phyloP scores from a whole-genome alignment of 805 yeast species.

The Myxozyma sirexii region DNA sequence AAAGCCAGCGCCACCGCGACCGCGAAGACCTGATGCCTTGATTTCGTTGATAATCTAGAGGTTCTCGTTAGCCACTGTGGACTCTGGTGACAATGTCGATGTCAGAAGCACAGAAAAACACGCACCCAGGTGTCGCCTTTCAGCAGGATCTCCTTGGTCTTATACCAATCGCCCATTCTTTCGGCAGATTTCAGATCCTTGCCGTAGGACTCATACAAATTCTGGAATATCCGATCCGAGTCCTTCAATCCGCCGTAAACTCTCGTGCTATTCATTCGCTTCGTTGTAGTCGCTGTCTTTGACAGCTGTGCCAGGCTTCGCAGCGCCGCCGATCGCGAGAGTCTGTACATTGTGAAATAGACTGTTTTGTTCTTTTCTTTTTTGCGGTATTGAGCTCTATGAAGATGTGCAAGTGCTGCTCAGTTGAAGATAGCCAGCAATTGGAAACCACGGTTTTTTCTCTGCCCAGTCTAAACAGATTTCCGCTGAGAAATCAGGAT shows the following conservation, averaged over 20 bases:
- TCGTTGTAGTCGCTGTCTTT: background rate
- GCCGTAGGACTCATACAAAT: conserved; percentile 75
- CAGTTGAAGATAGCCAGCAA: too few species aligned
- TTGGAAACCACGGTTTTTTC: too few species aligned
- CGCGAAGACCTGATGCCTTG: conserved; percentile 82
- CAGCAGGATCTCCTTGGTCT: conserved; percentile 79
- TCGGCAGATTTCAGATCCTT: conserved; percentile 71
- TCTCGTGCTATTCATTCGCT: conserved; percentile 37
- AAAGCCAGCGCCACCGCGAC: conserved; percentile 94
- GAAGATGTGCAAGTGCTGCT: too few species aligned
- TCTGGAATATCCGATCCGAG: conserved; percentile 85
- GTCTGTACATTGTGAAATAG: conserved; percentile 2
- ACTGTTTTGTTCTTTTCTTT: too few species aligned
- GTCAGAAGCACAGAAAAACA: background rate
- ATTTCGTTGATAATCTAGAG: conserved; percentile 71
- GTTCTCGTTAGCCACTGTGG: too few species aligned
- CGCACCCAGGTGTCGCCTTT: conserved; percentile 79
- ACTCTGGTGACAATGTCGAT: background rate
- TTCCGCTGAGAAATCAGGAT: too few species aligned
- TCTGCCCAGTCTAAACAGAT: too few species aligned
- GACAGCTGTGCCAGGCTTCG: background rate
- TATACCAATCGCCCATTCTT: conserved; percentile 89
- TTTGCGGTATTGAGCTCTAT: too few species aligned
- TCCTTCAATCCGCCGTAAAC: conserved; percentile 76
- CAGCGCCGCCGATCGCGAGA: conserved; percentile 1